Evolutionary conservation across 441 rosid species (phyloP).

Genomic region (Gossypium trilobum): DNA sequence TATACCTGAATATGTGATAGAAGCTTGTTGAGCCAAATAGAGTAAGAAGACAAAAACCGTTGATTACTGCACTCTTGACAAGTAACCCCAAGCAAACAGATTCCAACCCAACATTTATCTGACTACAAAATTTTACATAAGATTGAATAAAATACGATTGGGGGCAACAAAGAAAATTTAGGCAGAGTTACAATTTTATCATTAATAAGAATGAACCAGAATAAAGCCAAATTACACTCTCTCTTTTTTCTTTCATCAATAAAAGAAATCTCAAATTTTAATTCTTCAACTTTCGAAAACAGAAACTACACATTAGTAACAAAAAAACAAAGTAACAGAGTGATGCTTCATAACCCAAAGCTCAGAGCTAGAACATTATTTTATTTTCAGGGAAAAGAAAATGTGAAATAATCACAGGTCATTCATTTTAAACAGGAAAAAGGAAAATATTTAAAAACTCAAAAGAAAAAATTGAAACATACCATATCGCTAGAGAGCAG

Average conservation of each 20-base stretch:
- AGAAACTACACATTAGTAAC: neutral
- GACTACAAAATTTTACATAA: constrained; percentile 35
- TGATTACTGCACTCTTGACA: constrained; percentile 60
- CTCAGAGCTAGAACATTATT: neutral
- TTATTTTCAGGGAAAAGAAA: neutral
- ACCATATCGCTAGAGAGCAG: constrained; percentile 51
- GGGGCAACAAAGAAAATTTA: neutral
- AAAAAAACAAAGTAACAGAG: neutral
- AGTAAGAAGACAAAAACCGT: constrained; percentile 52
- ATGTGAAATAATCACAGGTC: neutral
- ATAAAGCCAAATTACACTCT: neutral
- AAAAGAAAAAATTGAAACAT: neutral
- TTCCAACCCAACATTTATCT: constrained; percentile 79
- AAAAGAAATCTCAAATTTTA: neutral
- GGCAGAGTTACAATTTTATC: neutral
- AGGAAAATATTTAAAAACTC: neutral
- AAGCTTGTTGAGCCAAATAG: constrained; percentile 58
- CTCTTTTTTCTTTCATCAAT: neutral
- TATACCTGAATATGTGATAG: constrained; percentile 26
- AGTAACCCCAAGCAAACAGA: constrained; percentile 68
- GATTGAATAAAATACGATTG: neutral
- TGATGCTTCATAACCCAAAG: neutral
- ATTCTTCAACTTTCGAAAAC: neutral
- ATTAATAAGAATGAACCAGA: neutral
- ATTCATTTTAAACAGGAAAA: neutral